Conservation (phyloP, 148 eudicot genomes). For the Fagopyrum homotropicum region DNA sequence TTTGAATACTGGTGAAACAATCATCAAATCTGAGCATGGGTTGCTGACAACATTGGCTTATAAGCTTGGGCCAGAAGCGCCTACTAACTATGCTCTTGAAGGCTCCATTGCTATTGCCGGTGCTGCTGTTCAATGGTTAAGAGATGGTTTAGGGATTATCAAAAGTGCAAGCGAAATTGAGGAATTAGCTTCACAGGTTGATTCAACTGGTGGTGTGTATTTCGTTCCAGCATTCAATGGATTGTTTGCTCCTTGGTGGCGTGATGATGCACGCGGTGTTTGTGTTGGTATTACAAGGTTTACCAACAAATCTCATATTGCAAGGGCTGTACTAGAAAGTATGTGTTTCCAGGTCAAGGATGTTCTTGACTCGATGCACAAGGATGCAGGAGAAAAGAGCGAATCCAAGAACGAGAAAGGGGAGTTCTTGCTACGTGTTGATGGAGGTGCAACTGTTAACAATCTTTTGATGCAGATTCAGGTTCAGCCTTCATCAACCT, state of each 20-base stretch:
- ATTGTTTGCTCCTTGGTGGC: conserved; percentile 99
- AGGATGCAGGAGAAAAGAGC: conserved; percentile 71
- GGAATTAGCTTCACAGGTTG: conserved; percentile 74
- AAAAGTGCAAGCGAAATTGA: conserved; percentile 76
- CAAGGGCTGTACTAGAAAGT: conserved; percentile 94
- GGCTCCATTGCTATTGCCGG: conserved; percentile 99
- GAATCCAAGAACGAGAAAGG: conserved; percentile 61
- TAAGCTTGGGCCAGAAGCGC: conserved; percentile 83
- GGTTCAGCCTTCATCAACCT: conserved; percentile 26
- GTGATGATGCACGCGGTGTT: conserved; percentile 98
- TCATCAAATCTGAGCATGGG: conserved; percentile 69
- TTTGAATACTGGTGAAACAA: conserved; percentile 76
- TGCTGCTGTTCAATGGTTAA: conserved; percentile 99
- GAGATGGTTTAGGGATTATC: conserved; percentile 84
- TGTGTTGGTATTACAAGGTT: conserved; percentile 89
- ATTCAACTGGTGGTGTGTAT: conserved; percentile 85
- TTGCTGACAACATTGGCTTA: conserved; percentile 75
- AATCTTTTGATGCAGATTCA: conserved; percentile 91
- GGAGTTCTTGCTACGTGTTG: conserved; percentile 87
- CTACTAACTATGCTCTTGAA: conserved; percentile 79
- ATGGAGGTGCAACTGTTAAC: conserved; percentile 94
- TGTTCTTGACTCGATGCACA: conserved; percentile 93
- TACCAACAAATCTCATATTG: conserved; percentile 82
- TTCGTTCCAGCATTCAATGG: conserved; percentile 99
- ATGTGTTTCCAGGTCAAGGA: conserved; percentile 97